A percentile compares a stretch with the other conserved stretches of the same genome.
Conservation (phyloP, 169 alveolate species). For the Plasmodium vivax region DNA sequence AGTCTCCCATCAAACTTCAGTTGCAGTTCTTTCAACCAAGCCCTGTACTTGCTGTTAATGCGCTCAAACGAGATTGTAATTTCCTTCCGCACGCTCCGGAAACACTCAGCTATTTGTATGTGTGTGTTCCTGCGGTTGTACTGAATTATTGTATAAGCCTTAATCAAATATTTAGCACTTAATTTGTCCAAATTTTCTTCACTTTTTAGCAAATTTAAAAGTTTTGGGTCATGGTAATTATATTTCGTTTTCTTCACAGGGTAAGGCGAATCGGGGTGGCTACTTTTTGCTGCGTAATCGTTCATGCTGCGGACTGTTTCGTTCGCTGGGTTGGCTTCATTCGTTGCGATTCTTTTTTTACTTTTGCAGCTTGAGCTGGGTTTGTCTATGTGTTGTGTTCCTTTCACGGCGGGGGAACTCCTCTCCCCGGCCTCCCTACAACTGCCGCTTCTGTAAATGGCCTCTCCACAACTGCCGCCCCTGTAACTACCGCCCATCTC, state of each 20-base stretch:
- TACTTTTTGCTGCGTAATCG: background rate
- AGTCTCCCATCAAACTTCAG: constrained; percentile 23
- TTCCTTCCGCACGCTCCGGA: constrained; percentile 53
- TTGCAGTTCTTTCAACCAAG: constrained; percentile 38
- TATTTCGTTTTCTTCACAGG: constrained; percentile 60
- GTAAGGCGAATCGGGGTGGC: constrained; percentile 36
- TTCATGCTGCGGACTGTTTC: background rate
- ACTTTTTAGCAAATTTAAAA: constrained; percentile 38
- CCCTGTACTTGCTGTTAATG: constrained; percentile 31
- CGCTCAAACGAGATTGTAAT: constrained; percentile 16
- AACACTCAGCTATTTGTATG: constrained; percentile 70
- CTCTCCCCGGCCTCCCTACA: background rate
- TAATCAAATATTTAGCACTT: constrained; percentile 67
- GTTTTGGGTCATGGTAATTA: constrained; percentile 43
- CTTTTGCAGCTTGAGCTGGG: constrained; percentile 17
- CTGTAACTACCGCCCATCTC: background rate
- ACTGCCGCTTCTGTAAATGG: background rate
- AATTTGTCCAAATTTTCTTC: constrained; percentile 67
- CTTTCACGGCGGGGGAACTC: background rate
- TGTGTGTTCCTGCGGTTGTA: constrained; percentile 63
- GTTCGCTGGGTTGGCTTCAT: background rate
- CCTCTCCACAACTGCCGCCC: too few relatives aligned
- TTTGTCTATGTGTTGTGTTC: constrained; percentile 15
- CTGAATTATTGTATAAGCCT: constrained; percentile 72
- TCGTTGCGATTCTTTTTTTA: constrained; percentile 58